Conservation (phyloP, 2,329 filamentous ascomycete genomes). For the Fusarium pseudograminearum region DNA sequence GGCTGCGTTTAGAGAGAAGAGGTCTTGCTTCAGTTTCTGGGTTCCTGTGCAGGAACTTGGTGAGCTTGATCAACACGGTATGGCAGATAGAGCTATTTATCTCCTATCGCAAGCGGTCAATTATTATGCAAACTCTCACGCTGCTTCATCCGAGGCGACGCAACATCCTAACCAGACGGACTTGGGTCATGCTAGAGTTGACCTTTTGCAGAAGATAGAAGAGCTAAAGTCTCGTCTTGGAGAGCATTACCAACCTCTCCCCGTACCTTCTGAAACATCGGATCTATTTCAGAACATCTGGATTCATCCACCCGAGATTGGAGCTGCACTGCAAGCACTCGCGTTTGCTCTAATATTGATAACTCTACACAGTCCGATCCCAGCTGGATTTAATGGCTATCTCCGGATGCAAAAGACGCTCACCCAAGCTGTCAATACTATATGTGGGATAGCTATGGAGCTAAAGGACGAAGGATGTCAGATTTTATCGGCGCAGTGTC, state of each 20-base stretch:
- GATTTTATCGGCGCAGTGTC: not conserved
- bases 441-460: not conserved
- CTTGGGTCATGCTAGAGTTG: not conserved
- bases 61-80: not conserved
- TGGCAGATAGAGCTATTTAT: not conserved
- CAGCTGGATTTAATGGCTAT: not conserved
- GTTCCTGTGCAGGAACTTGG: not conserved
- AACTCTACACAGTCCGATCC: not conserved
- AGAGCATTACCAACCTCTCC: not conserved
- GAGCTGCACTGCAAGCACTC: not conserved
- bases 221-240: not conserved
- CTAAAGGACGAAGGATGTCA: not conserved
- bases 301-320: not conserved
- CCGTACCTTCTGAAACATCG: not conserved
- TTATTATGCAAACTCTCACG: not conserved
- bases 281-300: not conserved
- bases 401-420: not conserved
- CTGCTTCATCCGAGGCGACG: not conserved
- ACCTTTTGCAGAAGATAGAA: not conserved
- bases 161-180: not conserved
- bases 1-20: conserved; percentile 4
- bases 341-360: not conserved
- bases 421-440: not conserved
- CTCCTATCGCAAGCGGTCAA: not conserved
- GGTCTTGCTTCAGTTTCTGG: not conserved